Evolutionary conservation across 75 land plant species (phyloP), one percentile per base, ranked within the genome.

Genomic region (Picea glauca): DNA sequence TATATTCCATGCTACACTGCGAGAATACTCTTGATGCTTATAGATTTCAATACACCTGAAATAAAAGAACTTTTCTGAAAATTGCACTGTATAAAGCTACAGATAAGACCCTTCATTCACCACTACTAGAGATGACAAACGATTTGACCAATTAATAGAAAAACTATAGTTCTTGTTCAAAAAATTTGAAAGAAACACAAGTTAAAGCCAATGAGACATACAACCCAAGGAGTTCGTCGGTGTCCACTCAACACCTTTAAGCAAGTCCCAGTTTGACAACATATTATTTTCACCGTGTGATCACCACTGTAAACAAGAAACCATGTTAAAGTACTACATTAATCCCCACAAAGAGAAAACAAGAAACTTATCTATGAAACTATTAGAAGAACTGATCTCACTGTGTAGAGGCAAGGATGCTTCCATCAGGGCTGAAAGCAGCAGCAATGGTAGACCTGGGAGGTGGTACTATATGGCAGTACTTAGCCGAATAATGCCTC

Each of bases 161-260:
- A 66, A 50, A 35, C 70, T 38, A 66, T 38, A 1, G 70, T 66
- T 33, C 43, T 75, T 60, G 56, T 13, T 17, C 43, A 75, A 75
- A 60, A 75, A 21, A 15, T 74, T 38, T 57, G 23, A 75, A 75
- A 8, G 7, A 46, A 8, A 31, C 31, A 59, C 68, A 9, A 50
- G 56, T 21, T 56, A 67, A 20, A 15, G 26, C 20, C 14, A 60
- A 77, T 32, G 2, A 62, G 59, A 60, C 96, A 58, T 83, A 96
- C 99, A 98, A 96, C 99, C 99, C 99, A 94, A 40, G 99, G 99
- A 46, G 99, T 96, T 82, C 99, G 90, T 26, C 98, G 86, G 76
- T 96, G 99, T 32, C 99, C 99, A 85, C 87, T 87, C 59, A 96
- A 85, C 46, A 92, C 95, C 80, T 92, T 96, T 62, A 96, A 81